A percentile compares a stretch with the other conserved stretches of the same genome.
Evolutionary conservation across 2,329 filamentous ascomycete species (phyloP).

Genomic region (Periconia digitata): DNA sequence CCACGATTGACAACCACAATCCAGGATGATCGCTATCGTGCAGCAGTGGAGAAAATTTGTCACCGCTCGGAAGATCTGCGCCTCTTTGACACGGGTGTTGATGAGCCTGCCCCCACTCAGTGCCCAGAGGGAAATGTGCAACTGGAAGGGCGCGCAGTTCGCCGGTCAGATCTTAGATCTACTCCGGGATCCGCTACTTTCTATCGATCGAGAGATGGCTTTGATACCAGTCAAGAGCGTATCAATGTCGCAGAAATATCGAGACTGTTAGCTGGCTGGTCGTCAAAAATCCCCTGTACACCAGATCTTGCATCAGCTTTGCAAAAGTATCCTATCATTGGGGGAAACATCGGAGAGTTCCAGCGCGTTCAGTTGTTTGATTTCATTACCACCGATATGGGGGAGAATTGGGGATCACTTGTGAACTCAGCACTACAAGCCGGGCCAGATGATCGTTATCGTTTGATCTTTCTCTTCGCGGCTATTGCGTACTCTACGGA

Average conservation of each 20-base stretch:
- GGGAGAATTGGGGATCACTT: slow-evolving; percentile 49
- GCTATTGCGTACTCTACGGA: slow-evolving; percentile 47
- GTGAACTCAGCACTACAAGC: slow-evolving; percentile 40
- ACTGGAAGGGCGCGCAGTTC: slow-evolving; percentile 19
- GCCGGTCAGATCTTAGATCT: neutral
- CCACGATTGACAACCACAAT: slow-evolving; percentile 19
- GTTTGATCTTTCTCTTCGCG: slow-evolving; percentile 51
- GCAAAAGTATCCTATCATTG: slow-evolving; percentile 39
- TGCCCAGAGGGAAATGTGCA: slow-evolving; percentile 11
- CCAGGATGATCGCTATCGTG: slow-evolving; percentile 35
- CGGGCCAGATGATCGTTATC: slow-evolving; percentile 27
- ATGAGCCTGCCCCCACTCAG: neutral
- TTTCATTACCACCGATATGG: slow-evolving; percentile 41
- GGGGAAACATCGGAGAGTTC: slow-evolving; percentile 42
- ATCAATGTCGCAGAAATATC: slow-evolving; percentile 16
- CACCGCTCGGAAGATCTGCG: slow-evolving; percentile 11
- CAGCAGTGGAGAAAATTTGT: slow-evolving; percentile 16
- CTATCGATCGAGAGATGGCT: slow-evolving; percentile 19
- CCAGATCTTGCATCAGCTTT: slow-evolving; percentile 22
- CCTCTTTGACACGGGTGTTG: slow-evolving; percentile 1
- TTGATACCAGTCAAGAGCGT: neutral
- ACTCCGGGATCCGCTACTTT: slow-evolving; percentile 1
- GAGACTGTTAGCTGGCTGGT: slow-evolving; percentile 14
- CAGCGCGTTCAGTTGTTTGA: slow-evolving; percentile 42
- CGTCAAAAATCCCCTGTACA: slow-evolving; percentile 7